Base-by-base conservation (phyloP, 2,329 filamentous ascomycete species). In the Myriosclerotinia duriaeana region DNA sequence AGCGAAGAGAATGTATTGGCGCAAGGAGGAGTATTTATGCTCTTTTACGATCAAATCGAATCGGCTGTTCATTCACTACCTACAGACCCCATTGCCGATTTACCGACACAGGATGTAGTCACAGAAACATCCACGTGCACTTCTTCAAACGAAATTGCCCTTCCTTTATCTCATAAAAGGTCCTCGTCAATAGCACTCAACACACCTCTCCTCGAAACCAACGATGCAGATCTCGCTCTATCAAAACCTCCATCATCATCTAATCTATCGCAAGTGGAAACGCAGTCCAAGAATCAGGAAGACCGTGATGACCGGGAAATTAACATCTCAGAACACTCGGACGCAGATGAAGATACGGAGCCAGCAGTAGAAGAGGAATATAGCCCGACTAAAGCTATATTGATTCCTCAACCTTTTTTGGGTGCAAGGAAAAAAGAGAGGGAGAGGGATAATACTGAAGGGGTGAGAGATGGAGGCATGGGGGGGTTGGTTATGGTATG, bases 1-100 rank as follows among this genome's bases (percentile, higher is more conserved):
- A 85, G 85, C 26, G 91, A 97, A 76, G 83, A 88, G 14, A 84
- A 85, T 38, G 91, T 96, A 0, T 80, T 95, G 61, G 83, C 82
- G 2, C 89, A 96, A 72, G 88, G 75, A 42, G 92, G 92, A 1
- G 94, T 93, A 0, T 98, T 98, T 76, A 98, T 99, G 94, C 84
- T 98, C 0, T 98, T 98, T 77, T 99, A 98, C 77, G 94, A 99
- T 76, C 86, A 85, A 56, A 80, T 90, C 34, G 87, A 89, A 66
- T 77, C 82, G 3, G 70, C 72, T 26, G 34, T 53, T 14, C 61
- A 59, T 38, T 22, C 20, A 26, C 34, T 44, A 38, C 20, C 44
- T 17, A 22, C 12, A 22, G 6, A 48, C 4, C 20, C 17, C 26
- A 34, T 48, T 15, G n/a, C 22, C 20, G 42, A 59, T 17, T 20